These are phyloP conservation scores for Gossypium rotundifolium DNA, from an alignment of 345 rosid species.

Conservation along the genomic window DNA sequence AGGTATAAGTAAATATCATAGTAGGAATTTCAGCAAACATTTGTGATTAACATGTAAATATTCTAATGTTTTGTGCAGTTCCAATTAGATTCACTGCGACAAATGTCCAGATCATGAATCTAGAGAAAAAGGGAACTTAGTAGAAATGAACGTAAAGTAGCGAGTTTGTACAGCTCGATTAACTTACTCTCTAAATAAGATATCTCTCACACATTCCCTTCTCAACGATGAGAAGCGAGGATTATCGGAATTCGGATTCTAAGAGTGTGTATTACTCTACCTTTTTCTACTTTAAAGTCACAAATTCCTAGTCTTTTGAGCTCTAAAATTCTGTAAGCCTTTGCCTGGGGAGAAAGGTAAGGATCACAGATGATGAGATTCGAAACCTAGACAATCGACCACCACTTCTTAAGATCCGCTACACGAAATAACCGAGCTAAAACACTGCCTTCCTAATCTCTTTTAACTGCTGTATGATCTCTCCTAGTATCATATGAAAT, in stretches of 20 bases:
- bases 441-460: neutral
- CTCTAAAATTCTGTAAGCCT: neutral
- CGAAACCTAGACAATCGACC: neutral
- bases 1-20: neutral
- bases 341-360: neutral
- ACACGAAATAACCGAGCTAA: too few species aligned
- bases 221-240: constrained; percentile 10
- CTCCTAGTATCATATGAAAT: neutral
- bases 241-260: constrained; percentile 37
- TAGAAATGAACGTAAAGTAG: neutral
- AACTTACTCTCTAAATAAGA: neutral
- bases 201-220: neutral
- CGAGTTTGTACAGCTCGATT: neutral
- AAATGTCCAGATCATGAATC: neutral
- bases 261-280: constrained; percentile 5
- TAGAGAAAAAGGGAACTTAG: neutral
- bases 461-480: neutral
- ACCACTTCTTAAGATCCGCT: too few species aligned
- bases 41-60: neutral
- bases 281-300: neutral
- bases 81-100: neutral
- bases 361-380: neutral
- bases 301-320: neutral
- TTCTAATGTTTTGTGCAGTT: neutral
- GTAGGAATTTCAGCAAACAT: neutral